Conservation (phyloP, 2,329 filamentous ascomycete genomes). For the Hymenoscyphus occultus region DNA sequence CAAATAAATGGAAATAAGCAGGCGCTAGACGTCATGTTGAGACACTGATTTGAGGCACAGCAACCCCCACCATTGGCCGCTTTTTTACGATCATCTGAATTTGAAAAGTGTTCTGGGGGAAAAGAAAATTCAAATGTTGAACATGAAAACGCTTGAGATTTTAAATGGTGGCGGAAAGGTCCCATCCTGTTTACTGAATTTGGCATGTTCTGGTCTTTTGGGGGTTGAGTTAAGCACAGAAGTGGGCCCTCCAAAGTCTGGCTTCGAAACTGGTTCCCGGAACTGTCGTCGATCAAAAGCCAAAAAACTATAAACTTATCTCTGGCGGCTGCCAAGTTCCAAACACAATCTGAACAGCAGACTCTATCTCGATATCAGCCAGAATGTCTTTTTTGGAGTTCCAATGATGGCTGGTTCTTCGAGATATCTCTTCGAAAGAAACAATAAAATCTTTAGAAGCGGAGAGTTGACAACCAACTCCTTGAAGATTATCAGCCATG, state of each 20-base stretch:
- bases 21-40: no score
- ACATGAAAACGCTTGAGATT: no score
- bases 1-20: not conserved
- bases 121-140: no score
- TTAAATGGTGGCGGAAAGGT: no score
- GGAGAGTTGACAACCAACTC: not conserved
- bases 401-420: not conserved
- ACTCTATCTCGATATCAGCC: not conserved
- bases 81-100: no score
- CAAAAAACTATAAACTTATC: not conserved
- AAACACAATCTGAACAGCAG: not conserved
- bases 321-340: not conserved
- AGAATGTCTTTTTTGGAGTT: not conserved
- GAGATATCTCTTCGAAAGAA: not conserved
- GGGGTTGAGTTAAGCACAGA: not conserved
- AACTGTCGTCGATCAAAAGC: not conserved
- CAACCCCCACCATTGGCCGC: no score
- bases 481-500: not conserved
- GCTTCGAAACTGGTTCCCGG: not conserved
- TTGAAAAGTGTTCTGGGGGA: no score
- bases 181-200: no score
- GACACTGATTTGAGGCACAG: no score
- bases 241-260: not conserved
- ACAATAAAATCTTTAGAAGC: not conserved
- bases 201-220: no score